Evolutionary conservation across 768 basidiomycete genomes (phyloP).

Genomic region (Saitozyma sp.): DNA sequence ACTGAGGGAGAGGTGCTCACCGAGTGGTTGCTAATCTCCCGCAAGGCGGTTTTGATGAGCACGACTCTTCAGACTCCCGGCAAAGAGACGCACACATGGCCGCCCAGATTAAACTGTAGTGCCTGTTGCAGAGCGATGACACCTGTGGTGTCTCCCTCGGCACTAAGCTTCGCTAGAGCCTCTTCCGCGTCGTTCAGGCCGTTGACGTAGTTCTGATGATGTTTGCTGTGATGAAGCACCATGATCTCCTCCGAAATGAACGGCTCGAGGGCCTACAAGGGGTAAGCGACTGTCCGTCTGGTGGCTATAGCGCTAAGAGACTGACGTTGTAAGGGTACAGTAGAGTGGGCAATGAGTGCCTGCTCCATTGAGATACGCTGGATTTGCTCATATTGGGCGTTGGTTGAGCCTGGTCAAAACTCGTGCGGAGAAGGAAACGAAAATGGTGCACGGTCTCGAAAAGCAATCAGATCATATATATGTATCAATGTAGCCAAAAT

Average conservation of each 20-base stretch:
- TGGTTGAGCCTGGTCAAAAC: too few relatives aligned
- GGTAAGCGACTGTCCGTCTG: neutral
- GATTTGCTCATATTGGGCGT: too few relatives aligned
- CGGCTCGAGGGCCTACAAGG: slow-evolving; percentile 70
- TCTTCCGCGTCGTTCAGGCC: slow-evolving; percentile 87
- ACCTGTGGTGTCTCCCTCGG: slow-evolving; percentile 64
- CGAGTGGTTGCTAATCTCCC: slow-evolving; percentile 59
- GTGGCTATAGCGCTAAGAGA: slow-evolving; percentile 4
- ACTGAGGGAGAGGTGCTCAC: slow-evolving; percentile 14
- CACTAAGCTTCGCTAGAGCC: slow-evolving; percentile 61
- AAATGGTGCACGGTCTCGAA: too few relatives aligned
- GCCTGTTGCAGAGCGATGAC: slow-evolving; percentile 85
- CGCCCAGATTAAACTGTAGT: slow-evolving; percentile 94
- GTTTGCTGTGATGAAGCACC: slow-evolving; percentile 90
- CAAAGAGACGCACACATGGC: slow-evolving; percentile 55
- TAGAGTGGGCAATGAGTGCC: slow-evolving; percentile 74
- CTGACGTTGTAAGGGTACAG: slow-evolving; percentile 74
- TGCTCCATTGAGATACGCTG: slow-evolving; percentile 29
- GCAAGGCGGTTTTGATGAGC: too few relatives aligned
- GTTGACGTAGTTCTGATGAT: slow-evolving; percentile 92
- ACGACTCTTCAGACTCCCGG: too few relatives aligned
- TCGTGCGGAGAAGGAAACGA: too few relatives aligned
- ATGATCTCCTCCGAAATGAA: slow-evolving; percentile 89
- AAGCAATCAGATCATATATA: too few relatives aligned
- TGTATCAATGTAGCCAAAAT: too few relatives aligned